A percentile compares a stretch with the other conserved stretches of the same genome.
Evolutionary conservation across 345 rosid genomes (phyloP).

Genomic region (Garcia nutans): DNA sequence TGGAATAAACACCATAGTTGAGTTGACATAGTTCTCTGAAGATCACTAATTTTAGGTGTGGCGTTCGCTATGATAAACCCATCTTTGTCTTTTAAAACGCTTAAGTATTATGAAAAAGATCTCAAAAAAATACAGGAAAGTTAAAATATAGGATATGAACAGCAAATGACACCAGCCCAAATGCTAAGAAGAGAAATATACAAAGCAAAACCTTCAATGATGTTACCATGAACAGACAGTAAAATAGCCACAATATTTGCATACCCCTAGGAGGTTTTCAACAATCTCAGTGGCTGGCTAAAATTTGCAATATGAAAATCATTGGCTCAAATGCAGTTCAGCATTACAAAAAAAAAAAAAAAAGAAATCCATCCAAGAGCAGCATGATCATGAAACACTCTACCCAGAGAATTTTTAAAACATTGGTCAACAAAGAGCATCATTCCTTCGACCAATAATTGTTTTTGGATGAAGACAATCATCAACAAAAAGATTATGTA

Average conservation of each 20-base stretch:
- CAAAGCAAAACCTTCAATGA: too few species aligned
- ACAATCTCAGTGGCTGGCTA: not conserved
- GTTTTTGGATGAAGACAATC: not conserved
- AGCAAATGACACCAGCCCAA: too few species aligned
- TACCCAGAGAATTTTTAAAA: not conserved
- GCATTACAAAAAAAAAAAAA: not conserved
- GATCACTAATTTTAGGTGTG: not conserved
- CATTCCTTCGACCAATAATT: not conserved
- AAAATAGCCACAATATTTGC: not conserved
- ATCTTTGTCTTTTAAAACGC: too few species aligned
- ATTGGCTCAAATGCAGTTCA: not conserved
- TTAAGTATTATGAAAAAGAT: too few species aligned
- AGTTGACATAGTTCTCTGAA: not conserved
- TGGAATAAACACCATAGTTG: not conserved
- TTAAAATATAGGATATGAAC: too few species aligned
- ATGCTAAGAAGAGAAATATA: too few species aligned
- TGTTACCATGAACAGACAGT: not conserved
- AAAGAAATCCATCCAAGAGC: not conserved
- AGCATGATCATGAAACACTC: not conserved
- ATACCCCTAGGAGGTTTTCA: not conserved
- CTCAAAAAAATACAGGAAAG: too few species aligned
- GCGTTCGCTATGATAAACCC: not conserved
- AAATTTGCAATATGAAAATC: not conserved
- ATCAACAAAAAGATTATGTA: constrained; percentile 2
- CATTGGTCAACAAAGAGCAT: constrained; percentile 11